A percentile compares a stretch with the other conserved stretches of the same genome.
phyloP scores from a whole-genome alignment of 495 filamentous ascomycete genomes.

The Margaritispora aquatica region DNA sequence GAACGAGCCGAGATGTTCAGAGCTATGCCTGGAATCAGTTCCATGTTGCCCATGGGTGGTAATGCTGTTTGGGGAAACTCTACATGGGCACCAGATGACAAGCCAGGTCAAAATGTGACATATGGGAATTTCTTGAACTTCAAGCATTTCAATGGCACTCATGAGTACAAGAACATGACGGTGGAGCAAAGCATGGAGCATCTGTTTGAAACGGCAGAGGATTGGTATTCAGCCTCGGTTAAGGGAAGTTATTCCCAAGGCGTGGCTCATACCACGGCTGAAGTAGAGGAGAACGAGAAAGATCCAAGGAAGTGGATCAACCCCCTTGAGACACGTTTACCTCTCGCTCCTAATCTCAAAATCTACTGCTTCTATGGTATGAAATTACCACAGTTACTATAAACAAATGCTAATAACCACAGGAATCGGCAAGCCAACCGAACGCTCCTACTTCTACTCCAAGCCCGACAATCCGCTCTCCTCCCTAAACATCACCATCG shows the following conservation, averaged over 20 bases:
- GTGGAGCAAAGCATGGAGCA: constrained; percentile 70
- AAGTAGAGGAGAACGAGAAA: constrained; percentile 83
- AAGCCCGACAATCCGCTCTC: constrained; percentile 59
- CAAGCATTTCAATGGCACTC: constrained; percentile 50
- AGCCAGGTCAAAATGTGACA: constrained; percentile 58
- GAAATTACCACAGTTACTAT: background rate
- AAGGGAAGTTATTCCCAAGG: constrained; percentile 76
- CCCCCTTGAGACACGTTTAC: constrained; percentile 84
- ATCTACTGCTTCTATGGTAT: constrained; percentile 93
- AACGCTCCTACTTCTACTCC: constrained; percentile 87
- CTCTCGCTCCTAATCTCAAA: constrained; percentile 83
- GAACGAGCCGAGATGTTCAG: constrained; percentile 93
- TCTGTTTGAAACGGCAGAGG: constrained; percentile 67
- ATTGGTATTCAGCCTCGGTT: constrained; percentile 77
- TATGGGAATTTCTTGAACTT: constrained; percentile 87
- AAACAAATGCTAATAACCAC: background rate
- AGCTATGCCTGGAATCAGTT: constrained; percentile 92
- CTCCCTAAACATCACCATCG: constrained; percentile 81
- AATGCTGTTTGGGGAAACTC: constrained; percentile 90
- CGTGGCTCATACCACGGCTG: constrained; percentile 69
- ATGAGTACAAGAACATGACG: constrained; percentile 68
- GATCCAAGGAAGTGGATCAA: constrained; percentile 88
- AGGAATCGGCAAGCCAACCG: constrained; percentile 79
- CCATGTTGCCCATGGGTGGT: constrained; percentile 95
- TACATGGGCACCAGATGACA: constrained; percentile 86